A percentile compares a stretch with the other conserved stretches of the same genome.
Conservation (phyloP, 2,329 filamentous ascomycete genomes). For the Phaeophleospora eucalypticola region DNA sequence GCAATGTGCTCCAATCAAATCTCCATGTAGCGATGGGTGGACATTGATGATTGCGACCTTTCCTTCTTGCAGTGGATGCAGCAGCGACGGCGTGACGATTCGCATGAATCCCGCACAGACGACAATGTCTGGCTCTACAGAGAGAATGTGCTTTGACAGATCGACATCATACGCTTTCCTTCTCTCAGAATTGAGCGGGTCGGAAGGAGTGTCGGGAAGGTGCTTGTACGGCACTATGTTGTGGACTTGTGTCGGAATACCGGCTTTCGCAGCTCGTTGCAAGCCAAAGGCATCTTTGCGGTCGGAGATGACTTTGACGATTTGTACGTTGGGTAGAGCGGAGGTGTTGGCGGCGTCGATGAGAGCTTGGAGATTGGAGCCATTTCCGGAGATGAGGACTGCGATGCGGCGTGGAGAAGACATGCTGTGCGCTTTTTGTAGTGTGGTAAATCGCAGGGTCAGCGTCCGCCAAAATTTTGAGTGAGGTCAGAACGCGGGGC, state of each 20-base stretch:
- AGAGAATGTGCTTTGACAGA: slow-evolving; percentile 63
- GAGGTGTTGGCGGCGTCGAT: slow-evolving; percentile 55
- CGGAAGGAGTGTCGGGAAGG: slow-evolving; percentile 49
- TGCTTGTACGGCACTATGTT: slow-evolving; percentile 76
- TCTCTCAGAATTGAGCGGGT: slow-evolving; percentile 41
- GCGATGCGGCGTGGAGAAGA: slow-evolving; percentile 24
- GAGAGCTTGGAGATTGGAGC: slow-evolving; percentile 75
- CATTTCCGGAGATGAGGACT: slow-evolving; percentile 61
- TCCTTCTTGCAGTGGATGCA: slow-evolving; percentile 61
- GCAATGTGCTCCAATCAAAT: slow-evolving; percentile 67
- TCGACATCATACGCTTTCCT: slow-evolving; percentile 70
- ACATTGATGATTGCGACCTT: slow-evolving; percentile 73
- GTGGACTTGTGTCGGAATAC: slow-evolving; percentile 74
- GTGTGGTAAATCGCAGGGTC: not conserved
- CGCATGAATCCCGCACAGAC: slow-evolving; percentile 88
- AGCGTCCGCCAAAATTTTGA: slow-evolving; percentile 5
- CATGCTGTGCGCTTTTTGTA: not conserved
- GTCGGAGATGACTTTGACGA: slow-evolving; percentile 64
- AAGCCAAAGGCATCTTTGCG: slow-evolving; percentile 62
- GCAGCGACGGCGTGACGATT: slow-evolving; percentile 66
- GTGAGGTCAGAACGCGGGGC: too few relatives aligned
- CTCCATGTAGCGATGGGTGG: slow-evolving; percentile 69
- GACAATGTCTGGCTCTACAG: slow-evolving; percentile 65
- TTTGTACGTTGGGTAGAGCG: slow-evolving; percentile 49
- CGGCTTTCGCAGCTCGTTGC: slow-evolving; percentile 54